Evolutionary conservation across 768 basidiomycete genomes (phyloP), one percentile per base, ranked within the genome.

Genomic region (Leccinum aurantiacum): DNA sequence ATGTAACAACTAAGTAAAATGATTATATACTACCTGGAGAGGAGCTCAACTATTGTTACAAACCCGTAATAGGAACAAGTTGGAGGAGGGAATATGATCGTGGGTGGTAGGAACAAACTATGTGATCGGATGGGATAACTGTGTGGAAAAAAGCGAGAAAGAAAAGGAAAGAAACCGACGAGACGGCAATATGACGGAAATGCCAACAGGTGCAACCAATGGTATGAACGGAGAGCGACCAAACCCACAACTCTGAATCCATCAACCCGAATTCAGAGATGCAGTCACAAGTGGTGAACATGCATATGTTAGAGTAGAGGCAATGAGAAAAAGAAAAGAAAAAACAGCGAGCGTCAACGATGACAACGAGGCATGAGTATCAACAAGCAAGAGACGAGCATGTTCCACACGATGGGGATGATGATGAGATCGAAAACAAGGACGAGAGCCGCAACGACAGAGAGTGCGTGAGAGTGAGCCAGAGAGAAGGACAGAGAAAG

Each of bases 21-120:
- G 61, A 68, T 55, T 71, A 71, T 70, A 71, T 69, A 71, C 25
- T 29, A 73, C 44, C 46, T 59, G 29, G 29, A 56, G 69, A 41
- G 38, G 38, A 41, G 35, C 29, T 63, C 52, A 56, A 73, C 73
- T 73, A 74, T 31, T 66, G 56, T 65, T 73, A 73, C 72, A 73
- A 56, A 44, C 41, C 33, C 64, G 68, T 75, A 74, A 69, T 63
- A 74, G 66, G 63, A 73, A 68, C 71, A 61, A 19, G 41, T 44
- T 63, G 63, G 60, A 24, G 46, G 46, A 47, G 13, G 19, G 54
- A 59, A 64, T 71, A 71, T 61, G 67, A 44, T 44, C 41, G 41
- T 44, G 41, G n/a, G n/a, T 44, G 41, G 41, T 19, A 44, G 41
- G 41, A 44, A 44, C 41, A 44, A 44, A 19, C n/a, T 44, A 69